phyloP scores from a whole-genome alignment of 2,329 filamentous ascomycete genomes.

The Fusarium sp. region DNA sequence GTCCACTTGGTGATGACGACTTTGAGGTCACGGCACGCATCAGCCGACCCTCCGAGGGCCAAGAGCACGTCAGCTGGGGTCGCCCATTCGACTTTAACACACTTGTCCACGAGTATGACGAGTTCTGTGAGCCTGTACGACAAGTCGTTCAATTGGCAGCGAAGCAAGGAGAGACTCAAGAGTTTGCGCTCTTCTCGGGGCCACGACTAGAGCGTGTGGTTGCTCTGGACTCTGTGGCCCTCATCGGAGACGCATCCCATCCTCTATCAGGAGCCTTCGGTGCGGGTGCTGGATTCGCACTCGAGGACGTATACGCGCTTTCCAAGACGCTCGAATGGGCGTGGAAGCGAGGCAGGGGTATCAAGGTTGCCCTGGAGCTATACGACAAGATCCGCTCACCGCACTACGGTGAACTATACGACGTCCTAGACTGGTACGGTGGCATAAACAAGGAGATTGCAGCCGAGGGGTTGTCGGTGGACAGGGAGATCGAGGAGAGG shows the following conservation, averaged over 20 bases:
- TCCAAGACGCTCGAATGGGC: slow-evolving; percentile 42
- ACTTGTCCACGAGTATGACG: slow-evolving; percentile 41
- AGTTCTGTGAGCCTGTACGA: slow-evolving; percentile 47
- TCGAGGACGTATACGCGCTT: slow-evolving; percentile 48
- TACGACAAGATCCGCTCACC: slow-evolving; percentile 46
- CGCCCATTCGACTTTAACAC: slow-evolving; percentile 36
- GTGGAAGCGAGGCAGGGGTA: slow-evolving; percentile 17
- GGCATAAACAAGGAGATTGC: slow-evolving; percentile 23
- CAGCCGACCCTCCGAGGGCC: slow-evolving; percentile 27
- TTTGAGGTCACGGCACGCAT: slow-evolving; percentile 49
- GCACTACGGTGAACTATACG: slow-evolving; percentile 44
- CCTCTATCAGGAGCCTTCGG: slow-evolving; percentile 61
- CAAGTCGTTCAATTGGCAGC: slow-evolving; percentile 44
- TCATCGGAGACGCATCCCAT: slow-evolving; percentile 67
- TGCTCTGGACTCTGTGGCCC: slow-evolving; percentile 49
- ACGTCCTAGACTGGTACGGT: slow-evolving; percentile 41
- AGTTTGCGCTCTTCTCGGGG: slow-evolving; percentile 48
- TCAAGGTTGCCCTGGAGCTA: slow-evolving; percentile 39
- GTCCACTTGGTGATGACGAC: slow-evolving; percentile 48
- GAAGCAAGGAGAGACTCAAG: slow-evolving; percentile 40
- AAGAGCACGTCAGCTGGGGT: slow-evolving; percentile 48
- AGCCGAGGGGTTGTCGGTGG: slow-evolving; percentile 24
- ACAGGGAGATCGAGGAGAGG: slow-evolving; percentile 43
- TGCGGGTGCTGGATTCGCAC: slow-evolving; percentile 53
- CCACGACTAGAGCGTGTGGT: slow-evolving; percentile 45